A percentile compares a stretch with the other conserved stretches of the same genome.
phyloP scores from a whole-genome alignment of 192 early-diverging fungal genomes.

The Umbelopsis ramanniana region DNA sequence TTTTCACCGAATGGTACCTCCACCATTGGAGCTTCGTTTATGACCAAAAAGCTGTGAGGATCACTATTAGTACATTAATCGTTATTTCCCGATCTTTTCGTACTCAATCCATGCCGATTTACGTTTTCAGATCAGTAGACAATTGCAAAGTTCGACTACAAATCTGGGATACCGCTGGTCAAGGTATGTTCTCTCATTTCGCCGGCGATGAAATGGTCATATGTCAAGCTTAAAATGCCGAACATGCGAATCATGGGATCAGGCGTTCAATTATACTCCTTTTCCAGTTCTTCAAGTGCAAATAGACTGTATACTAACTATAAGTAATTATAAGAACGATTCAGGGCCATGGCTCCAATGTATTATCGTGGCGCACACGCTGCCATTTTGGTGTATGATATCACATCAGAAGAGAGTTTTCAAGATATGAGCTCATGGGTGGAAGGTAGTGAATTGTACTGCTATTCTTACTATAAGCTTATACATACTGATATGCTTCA shows the following conservation, averaged over 20 bases:
- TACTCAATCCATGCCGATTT: conserved; percentile 10
- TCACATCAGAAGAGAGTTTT: conserved; percentile 74
- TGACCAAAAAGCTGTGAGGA: conserved; percentile 73
- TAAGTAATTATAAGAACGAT: conserved; percentile 53
- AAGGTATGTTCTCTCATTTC: conserved; percentile 55
- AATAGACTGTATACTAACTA: background rate
- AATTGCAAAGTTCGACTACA: conserved; percentile 78
- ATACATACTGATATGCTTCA: background rate
- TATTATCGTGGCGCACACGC: conserved; percentile 79
- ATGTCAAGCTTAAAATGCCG: conserved; percentile 21
- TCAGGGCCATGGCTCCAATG: conserved; percentile 78
- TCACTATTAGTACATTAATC: background rate
- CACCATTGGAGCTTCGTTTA: conserved; percentile 79
- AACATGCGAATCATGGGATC: conserved; percentile 20
- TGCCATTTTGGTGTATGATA: conserved; percentile 74
- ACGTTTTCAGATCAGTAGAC: conserved; percentile 59
- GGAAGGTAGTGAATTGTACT: conserved; percentile 36
- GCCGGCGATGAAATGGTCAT: conserved; percentile 6
- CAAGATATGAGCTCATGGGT: conserved; percentile 72
- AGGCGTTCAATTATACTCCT: background rate
- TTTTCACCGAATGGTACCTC: conserved; percentile 76
- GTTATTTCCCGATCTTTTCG: conserved; percentile 1
- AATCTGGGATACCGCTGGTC: conserved; percentile 93
- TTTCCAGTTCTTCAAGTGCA: background rate
- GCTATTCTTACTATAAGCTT: background rate